phyloP scores from a whole-genome alignment of 2,329 filamentous ascomycete genomes.

The Fonsecaea pugnacius region DNA sequence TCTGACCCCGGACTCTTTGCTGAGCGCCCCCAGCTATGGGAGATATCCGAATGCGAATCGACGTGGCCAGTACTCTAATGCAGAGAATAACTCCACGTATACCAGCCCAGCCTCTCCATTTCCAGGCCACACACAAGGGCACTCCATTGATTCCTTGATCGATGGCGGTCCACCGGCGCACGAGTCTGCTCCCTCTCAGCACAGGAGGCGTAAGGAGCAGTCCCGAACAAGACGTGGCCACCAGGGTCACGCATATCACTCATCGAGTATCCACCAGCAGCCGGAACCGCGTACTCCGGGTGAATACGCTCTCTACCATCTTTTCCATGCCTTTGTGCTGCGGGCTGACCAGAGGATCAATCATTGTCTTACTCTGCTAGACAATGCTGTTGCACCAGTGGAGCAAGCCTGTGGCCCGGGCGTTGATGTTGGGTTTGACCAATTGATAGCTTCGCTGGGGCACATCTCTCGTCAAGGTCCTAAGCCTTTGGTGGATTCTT shows the following conservation, averaged over 20 bases:
- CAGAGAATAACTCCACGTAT: constrained; percentile 23
- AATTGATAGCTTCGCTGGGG: constrained; percentile 87
- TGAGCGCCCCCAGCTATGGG: constrained; percentile 25
- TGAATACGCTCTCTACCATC: constrained; percentile 93
- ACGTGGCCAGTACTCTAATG: constrained; percentile 29
- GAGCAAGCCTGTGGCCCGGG: constrained; percentile 90
- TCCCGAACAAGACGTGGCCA: constrained; percentile 68
- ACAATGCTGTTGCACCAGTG: constrained; percentile 80
- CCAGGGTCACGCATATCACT: constrained; percentile 66
- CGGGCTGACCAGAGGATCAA: constrained; percentile 97
- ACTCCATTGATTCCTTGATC: constrained; percentile 43
- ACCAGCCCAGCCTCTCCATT: constrained; percentile 30
- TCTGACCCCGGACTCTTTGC: constrained; percentile 50
- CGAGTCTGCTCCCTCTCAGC: constrained; percentile 21
- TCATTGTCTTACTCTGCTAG: constrained; percentile 78
- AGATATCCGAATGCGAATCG: constrained; percentile 24
- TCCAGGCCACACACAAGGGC: constrained; percentile 38
- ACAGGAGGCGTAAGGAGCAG: constrained; percentile 60
- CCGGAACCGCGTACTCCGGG: constrained; percentile 90
- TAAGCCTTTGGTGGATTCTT: constrained; percentile 91
- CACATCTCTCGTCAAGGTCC: constrained; percentile 94
- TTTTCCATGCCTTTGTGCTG: constrained; percentile 95
- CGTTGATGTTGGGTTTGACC: constrained; percentile 86
- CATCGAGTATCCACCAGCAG: constrained; percentile 68
- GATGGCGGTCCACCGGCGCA: constrained; percentile 49